Conservation (phyloP, 495 filamentous ascomycete species). For the Aspergillus cavernicola region DNA sequence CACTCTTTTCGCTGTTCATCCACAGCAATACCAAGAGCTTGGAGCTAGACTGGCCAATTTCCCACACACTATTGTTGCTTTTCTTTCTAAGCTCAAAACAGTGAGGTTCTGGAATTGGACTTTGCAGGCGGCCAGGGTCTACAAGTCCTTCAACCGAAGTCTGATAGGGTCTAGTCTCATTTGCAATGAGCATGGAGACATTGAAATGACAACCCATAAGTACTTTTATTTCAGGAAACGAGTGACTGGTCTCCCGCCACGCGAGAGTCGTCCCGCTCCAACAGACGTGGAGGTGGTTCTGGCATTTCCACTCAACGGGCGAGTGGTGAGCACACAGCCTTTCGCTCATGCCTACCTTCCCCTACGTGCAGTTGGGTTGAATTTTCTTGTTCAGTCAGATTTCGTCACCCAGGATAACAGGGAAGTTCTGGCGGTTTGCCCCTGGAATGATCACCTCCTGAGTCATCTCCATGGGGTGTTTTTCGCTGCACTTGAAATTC, state of each 20-base stretch:
- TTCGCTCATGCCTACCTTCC: not conserved
- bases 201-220: not conserved
- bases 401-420: slow-evolving; percentile 1
- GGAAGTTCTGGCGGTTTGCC: not conserved
- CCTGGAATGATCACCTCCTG: slow-evolving; percentile 5
- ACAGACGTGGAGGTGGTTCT: slow-evolving; percentile 1
- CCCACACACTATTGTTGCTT: not conserved
- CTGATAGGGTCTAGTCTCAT: not conserved
- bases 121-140: not conserved
- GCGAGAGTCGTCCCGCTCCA: not conserved
- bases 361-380: not conserved
- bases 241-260: not conserved
- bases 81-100: not conserved
- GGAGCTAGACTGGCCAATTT: not conserved
- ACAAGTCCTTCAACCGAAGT: not conserved
- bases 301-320: not conserved
- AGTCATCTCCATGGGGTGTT: not conserved
- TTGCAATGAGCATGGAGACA: not conserved
- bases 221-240: not conserved
- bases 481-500: not conserved
- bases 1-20: not conserved
- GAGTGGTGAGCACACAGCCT: not conserved
- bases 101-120: not conserved
- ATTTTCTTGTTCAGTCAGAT: slow-evolving; percentile 8
- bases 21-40: not conserved